Evolutionary conservation across 805 yeast species (phyloP).

Genomic region (Sporopachydermia lactativora): DNA sequence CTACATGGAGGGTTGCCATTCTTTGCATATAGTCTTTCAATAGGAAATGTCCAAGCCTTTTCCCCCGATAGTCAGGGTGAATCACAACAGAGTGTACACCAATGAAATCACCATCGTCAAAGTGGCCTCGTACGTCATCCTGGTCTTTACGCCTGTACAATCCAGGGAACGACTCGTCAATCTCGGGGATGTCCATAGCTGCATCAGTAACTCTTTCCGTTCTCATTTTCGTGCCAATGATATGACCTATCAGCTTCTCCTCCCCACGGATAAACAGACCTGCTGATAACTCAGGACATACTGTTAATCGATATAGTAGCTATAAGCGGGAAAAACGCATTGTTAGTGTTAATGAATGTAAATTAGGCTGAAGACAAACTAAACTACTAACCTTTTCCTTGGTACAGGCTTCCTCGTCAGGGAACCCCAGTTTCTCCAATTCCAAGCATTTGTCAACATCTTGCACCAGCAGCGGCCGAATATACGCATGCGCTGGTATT

Average conservation of each 20-base stretch:
- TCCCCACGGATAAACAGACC: constrained; percentile 67
- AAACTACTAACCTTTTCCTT: constrained; percentile 30
- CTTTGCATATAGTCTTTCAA: constrained; percentile 86
- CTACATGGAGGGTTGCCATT: constrained; percentile 74
- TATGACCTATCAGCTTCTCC: constrained; percentile 66
- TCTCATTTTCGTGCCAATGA: constrained; percentile 59
- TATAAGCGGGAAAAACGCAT: too few relatives aligned
- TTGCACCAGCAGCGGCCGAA: constrained; percentile 66
- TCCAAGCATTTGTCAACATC: constrained; percentile 50
- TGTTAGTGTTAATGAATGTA: too few relatives aligned
- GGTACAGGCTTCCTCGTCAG: constrained; percentile 54
- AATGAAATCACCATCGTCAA: constrained; percentile 56
- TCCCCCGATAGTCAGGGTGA: constrained; percentile 64
- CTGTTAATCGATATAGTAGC: constrained; percentile 49
- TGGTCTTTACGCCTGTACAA: constrained; percentile 12
- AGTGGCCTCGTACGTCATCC: constrained; percentile 37
- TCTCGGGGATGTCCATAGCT: constrained; percentile 45
- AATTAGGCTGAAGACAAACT: constrained; percentile 10
- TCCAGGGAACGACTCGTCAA: constrained; percentile 10
- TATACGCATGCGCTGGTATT: constrained; percentile 44
- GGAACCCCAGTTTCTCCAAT: constrained; percentile 59
- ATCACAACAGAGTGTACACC: constrained; percentile 78
- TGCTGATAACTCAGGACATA: constrained; percentile 82
- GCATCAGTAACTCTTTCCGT: constrained; percentile 34
- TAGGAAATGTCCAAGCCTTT: constrained; percentile 69